These are phyloP conservation scores for Xylariaceae sp. DNA, from an alignment of 2,329 filamentous ascomycete genomes.

Conservation along the genomic window DNA sequence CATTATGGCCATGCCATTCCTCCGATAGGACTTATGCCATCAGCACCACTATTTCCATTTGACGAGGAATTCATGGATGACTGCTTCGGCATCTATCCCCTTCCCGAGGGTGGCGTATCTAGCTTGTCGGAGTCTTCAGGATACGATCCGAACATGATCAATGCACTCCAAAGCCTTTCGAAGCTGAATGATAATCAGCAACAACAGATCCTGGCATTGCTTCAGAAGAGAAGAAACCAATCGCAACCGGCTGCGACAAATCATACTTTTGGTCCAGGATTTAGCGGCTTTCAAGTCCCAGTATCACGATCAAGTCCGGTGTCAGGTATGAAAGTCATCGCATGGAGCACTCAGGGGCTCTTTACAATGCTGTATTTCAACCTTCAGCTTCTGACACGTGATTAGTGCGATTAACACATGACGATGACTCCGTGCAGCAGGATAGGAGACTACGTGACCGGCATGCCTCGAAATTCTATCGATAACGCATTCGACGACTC, in stretches of 20 bases:
- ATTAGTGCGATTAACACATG: not conserved
- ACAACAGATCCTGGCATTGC: slow-evolving; percentile 32
- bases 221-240: slow-evolving; percentile 31
- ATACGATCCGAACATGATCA: slow-evolving; percentile 30
- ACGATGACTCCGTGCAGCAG: slow-evolving; percentile 12
- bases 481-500: not conserved
- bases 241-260: slow-evolving; percentile 23
- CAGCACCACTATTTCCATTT: slow-evolving; percentile 31
- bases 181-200: slow-evolving; percentile 33
- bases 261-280: slow-evolving; percentile 27
- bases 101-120: slow-evolving; percentile 15
- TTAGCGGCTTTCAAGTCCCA: slow-evolving; percentile 13
- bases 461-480: slow-evolving; percentile 1
- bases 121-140: slow-evolving; percentile 13
- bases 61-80: slow-evolving; percentile 15
- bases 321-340: slow-evolving; percentile 17
- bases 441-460: slow-evolving; percentile 11
- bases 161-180: slow-evolving; percentile 35
- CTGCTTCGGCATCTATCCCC: slow-evolving; percentile 17
- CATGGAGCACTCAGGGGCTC: too few relatives aligned
- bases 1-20: slow-evolving; percentile 29
- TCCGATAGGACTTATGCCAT: slow-evolving; percentile 28
- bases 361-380: too few relatives aligned
- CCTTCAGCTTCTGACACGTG: slow-evolving; percentile 2
- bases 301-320: slow-evolving; percentile 25